Evolutionary conservation across 768 basidiomycete genomes (phyloP).

Genomic region (Trametes maxima): DNA sequence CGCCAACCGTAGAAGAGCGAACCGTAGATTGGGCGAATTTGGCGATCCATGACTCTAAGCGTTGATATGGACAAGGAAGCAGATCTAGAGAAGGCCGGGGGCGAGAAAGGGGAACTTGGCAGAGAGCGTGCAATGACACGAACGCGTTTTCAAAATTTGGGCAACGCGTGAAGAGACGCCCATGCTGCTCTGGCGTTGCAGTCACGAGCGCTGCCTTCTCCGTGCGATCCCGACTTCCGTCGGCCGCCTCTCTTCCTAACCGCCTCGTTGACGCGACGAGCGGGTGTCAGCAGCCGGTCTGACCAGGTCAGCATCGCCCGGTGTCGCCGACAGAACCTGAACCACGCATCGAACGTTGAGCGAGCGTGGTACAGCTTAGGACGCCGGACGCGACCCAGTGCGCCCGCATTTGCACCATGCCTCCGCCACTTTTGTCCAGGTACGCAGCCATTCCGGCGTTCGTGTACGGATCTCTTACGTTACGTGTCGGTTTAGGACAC

Average conservation of each 20-base stretch:
- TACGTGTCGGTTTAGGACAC: conserved; percentile 41
- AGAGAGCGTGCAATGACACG: conserved; percentile 21
- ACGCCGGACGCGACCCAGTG: not conserved
- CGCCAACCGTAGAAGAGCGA: conserved; percentile 25
- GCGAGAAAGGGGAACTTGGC: not conserved
- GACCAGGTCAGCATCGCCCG: not conserved
- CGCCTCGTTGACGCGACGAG: not conserved
- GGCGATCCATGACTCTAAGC: conserved; percentile 61
- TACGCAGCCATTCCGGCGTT: conserved; percentile 30
- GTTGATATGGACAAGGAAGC: not conserved
- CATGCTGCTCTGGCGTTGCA: conserved; percentile 12
- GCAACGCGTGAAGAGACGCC: conserved; percentile 22
- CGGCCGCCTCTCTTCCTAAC: conserved; percentile 17
- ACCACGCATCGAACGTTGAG: not conserved
- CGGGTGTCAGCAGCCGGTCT: not conserved
- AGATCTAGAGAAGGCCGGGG: not conserved
- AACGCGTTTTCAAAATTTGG: conserved; percentile 25
- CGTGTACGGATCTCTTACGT: not conserved
- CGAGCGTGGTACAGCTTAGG: not conserved
- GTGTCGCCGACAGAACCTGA: not conserved
- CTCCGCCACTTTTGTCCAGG: conserved; percentile 58
- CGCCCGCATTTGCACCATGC: conserved; percentile 35
- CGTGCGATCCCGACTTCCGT: conserved; percentile 18
- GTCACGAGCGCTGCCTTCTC: conserved; percentile 15
- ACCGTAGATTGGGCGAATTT: conserved; percentile 88